Evolutionary conservation across 2,329 filamentous ascomycete species (phyloP), one percentile per base, ranked within the genome.

Genomic region (Dactylellina haptotyla): DNA sequence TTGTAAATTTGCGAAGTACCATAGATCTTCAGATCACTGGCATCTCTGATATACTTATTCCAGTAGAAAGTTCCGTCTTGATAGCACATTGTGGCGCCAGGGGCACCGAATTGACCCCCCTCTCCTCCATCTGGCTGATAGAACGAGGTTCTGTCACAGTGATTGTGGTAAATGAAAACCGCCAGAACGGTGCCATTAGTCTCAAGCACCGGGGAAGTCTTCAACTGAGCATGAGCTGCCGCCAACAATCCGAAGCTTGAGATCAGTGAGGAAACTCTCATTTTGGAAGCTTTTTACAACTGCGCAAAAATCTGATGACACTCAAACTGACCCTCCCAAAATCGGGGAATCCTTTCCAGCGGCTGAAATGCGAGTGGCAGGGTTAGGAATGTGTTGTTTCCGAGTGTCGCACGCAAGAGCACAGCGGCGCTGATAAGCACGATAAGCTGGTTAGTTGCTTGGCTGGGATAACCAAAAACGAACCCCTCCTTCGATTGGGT

Each of bases 81-180:
- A 43, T 41, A 66, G 61, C 69, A 73, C 61, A 65, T 64, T 3
- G 34, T 56, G 18, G 69, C 69, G 9, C 69, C 69, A 8, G 37
- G 16, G 12, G 46, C 26, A 12, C 61, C 69, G 45, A 73, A 73
- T 2, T 26, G 1, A 28, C 69, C 69, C 3, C 69, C 69, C 4
- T 28, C 12, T 5, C 32, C 18, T 2, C 59, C 61, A 53, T 73
- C 59, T 2, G 67, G 54, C 12, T 39, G 26, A 18, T 32, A 30
- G 16, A 73, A 16, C 6, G 69, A 73, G 12, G 69, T 73, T 45
- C 69, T 59, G 18, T 73, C 69, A 56, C 69, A 73, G 34, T 73
- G 39, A 16, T 73, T 73, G 32, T 73, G 69, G 54, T 50, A 66
- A 10, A 73, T 43, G 30, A 73, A 73, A 9, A 73, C 69, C 6